A percentile compares a stretch with the other conserved stretches of the same genome.
Conservation (phyloP, 192 early-diverging fungal species). For the Chytriomyces hyalinus region DNA sequence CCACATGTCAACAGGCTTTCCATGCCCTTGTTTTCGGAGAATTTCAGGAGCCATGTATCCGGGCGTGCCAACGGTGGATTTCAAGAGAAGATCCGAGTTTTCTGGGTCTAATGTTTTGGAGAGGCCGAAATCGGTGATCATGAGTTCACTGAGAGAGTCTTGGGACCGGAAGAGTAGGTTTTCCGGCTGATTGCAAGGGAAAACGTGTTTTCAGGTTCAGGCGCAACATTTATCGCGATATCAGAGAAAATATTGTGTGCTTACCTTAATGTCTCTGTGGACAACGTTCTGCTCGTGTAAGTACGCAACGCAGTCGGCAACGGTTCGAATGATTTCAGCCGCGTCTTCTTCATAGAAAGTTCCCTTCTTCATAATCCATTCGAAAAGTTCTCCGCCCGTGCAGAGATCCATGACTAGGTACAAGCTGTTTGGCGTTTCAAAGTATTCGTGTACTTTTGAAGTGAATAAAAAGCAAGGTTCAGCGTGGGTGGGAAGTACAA, state of each 20-base stretch:
- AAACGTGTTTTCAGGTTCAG: too few species aligned
- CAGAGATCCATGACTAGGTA: slow-evolving; percentile 55
- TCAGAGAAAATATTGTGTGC: too few species aligned
- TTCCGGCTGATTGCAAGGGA: slow-evolving; percentile 26
- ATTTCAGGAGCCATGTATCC: slow-evolving; percentile 49
- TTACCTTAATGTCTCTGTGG: slow-evolving; percentile 60
- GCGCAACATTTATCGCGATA: too few species aligned
- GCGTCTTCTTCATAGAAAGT: slow-evolving; percentile 52
- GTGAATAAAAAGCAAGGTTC: too few species aligned
- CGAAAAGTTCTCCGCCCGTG: slow-evolving; percentile 50
- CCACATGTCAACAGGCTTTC: slow-evolving; percentile 81
- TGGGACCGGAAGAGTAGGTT: slow-evolving; percentile 37
- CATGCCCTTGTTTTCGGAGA: slow-evolving; percentile 65
- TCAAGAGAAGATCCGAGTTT: slow-evolving; percentile 51
- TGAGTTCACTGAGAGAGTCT: slow-evolving; percentile 21
- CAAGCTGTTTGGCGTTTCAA: slow-evolving; percentile 36
- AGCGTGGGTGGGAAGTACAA: too few species aligned
- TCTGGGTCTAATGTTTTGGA: slow-evolving; percentile 65
- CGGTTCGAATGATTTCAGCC: slow-evolving; percentile 76
- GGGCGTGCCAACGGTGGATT: slow-evolving; percentile 66
- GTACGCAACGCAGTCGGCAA: slow-evolving; percentile 79
- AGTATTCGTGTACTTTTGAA: slow-evolving; percentile 21
- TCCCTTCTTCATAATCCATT: slow-evolving; percentile 41
- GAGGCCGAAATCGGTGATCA: slow-evolving; percentile 76
- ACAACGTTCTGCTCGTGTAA: slow-evolving; percentile 87